Percentiles rank a stretch among this genome's conserved stretches.
Evolutionary conservation across 768 basidiomycete genomes (phyloP).

Genomic region (Hericium alpestre): DNA sequence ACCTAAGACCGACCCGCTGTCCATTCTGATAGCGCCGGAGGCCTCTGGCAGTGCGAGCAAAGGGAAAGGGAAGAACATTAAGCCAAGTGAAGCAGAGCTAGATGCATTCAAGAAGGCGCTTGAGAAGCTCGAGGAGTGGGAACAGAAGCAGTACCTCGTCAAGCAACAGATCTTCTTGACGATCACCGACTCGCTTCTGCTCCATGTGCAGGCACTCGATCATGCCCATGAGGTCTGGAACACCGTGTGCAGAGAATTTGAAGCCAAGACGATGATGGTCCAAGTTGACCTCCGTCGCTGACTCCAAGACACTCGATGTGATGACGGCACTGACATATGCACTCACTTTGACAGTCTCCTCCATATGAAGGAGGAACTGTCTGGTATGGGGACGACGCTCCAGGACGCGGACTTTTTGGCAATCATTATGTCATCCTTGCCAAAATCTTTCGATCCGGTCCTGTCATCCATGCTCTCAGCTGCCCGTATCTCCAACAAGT

Average conservation of each 20-base stretch:
- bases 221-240: slow-evolving; percentile 18
- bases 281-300: slow-evolving; percentile 19
- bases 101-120: not conserved
- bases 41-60: not conserved
- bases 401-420: slow-evolving; percentile 22
- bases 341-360: slow-evolving; percentile 22
- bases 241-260: slow-evolving; percentile 17
- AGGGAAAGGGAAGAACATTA: not conserved
- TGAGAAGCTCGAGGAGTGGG: not conserved
- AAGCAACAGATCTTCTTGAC: not conserved
- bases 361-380: slow-evolving; percentile 23
- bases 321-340: slow-evolving; percentile 22
- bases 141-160: not conserved
- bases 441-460: slow-evolving; percentile 23
- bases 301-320: slow-evolving; percentile 19
- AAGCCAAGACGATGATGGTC: slow-evolving; percentile 20
- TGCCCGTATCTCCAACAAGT: slow-evolving; percentile 11
- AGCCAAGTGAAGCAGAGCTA: not conserved
- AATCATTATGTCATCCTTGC: slow-evolving; percentile 27
- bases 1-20: too few species aligned
- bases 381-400: slow-evolving; percentile 21
- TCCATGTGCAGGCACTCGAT: not conserved
- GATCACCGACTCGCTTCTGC: not conserved
- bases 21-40: not conserved
- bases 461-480: slow-evolving; percentile 22